Evolutionary conservation across 495 filamentous ascomycete genomes (phyloP).

Genomic region (Penicillium arizonense): DNA sequence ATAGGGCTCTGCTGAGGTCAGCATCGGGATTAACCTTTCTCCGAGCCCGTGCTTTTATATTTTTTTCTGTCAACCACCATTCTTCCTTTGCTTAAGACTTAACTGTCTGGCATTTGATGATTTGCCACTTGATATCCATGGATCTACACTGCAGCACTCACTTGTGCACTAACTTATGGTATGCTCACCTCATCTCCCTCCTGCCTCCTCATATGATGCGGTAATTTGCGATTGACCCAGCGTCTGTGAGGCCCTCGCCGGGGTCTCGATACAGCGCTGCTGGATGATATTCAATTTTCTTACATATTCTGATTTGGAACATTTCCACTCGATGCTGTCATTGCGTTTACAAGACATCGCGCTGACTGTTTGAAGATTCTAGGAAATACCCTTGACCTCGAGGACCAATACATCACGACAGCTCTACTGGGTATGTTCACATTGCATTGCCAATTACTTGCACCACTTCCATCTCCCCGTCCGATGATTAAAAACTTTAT

Average conservation of each 20-base stretch:
- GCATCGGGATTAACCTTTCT: slow-evolving; percentile 14
- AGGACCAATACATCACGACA: not conserved
- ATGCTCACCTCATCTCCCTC: slow-evolving; percentile 14
- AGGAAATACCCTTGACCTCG: slow-evolving; percentile 1
- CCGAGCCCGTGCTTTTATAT: slow-evolving; percentile 18
- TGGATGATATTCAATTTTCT: slow-evolving; percentile 91
- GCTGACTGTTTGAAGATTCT: slow-evolving; percentile 32
- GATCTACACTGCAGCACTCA: not conserved
- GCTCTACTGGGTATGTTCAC: slow-evolving; percentile 16
- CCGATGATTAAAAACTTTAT: slow-evolving; percentile 73
- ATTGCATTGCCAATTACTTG: not conserved
- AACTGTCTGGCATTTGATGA: no score
- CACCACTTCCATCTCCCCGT: slow-evolving; percentile 17
- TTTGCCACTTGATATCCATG: no score
- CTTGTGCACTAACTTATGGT: slow-evolving; percentile 20
- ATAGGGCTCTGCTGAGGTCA: slow-evolving; percentile 40
- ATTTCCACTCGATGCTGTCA: slow-evolving; percentile 6
- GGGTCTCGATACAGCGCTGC: slow-evolving; percentile 70
- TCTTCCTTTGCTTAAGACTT: slow-evolving; percentile 19
- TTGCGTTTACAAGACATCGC: slow-evolving; percentile 9
- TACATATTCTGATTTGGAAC: slow-evolving; percentile 85
- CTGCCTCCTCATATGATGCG: slow-evolving; percentile 64
- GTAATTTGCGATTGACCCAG: slow-evolving; percentile 98
- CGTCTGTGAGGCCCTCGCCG: slow-evolving; percentile 81
- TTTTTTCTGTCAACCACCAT: slow-evolving; percentile 12